Evolutionary conservation across 1,139 yeast species (phyloP).

Genomic region (Suhomyces coccinellae): DNA sequence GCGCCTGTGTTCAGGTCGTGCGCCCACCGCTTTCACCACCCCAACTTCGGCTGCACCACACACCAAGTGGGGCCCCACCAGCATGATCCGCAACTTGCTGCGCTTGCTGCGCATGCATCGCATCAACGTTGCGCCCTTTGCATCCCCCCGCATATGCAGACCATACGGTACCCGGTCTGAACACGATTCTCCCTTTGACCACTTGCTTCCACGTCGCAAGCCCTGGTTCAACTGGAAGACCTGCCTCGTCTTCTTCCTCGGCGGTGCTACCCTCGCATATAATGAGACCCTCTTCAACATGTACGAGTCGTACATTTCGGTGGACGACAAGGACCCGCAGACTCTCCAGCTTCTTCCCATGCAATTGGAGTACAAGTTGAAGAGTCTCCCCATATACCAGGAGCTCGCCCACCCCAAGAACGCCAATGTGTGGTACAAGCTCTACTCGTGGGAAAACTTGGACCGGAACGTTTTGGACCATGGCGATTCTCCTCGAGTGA

Average conservation of each 20-base stretch:
- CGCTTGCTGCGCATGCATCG: neutral
- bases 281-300: constrained; percentile 36
- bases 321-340: constrained; percentile 24
- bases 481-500: constrained; percentile 11
- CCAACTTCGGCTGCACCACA: neutral
- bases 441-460: constrained; percentile 63
- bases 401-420: constrained; percentile 39
- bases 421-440: constrained; percentile 44
- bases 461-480: constrained; percentile 43
- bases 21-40: neutral
- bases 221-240: constrained; percentile 38
- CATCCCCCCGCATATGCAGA: neutral
- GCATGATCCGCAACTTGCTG: neutral
- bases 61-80: neutral
- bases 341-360: constrained; percentile 18
- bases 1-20: neutral
- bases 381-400: constrained; percentile 53
- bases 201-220: constrained; percentile 27
- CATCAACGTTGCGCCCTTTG: neutral
- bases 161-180: constrained; percentile 29
- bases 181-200: constrained; percentile 39
- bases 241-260: constrained; percentile 26
- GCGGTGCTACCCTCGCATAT: constrained; percentile 37
- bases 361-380: constrained; percentile 48
- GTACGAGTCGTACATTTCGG: constrained; percentile 33